Evolutionary conservation across 305 asterid species (phyloP), one percentile per base, ranked within the genome.

Genomic region (Rubia peregrina): DNA sequence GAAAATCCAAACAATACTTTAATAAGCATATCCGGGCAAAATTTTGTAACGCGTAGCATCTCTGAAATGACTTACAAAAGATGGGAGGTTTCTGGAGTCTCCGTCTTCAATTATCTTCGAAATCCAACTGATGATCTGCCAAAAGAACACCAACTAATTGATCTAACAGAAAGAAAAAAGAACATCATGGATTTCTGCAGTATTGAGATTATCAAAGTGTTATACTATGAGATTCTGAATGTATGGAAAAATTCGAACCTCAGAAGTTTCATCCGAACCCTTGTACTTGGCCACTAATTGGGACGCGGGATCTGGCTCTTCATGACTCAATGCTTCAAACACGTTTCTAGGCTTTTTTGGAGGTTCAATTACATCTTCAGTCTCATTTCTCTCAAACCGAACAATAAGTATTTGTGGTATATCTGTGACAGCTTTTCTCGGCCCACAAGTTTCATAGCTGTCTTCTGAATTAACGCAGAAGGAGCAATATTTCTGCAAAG

Each of bases 251-350:
- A 42, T 22, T 75, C 83, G 65, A 73, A 90, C 99, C 95, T 94
- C 92, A 48, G 91, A 75, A 63, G 81, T 77, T 79, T 88, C 94
- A 61, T 65, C 78, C 44, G 96, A 83, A 79, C 99, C 99, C 41
- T 86, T 91, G 87, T 88, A 94, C 78, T 85, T 88, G n/a, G 99
- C 98, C 56, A 94, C 99, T 68, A 94, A 95, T 53, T 90, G 85
- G 72, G 96, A 87, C 33, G 89, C 95, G 4, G 98, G 97, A 83
- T 94, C 99, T 70, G 83, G 62, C 75, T 89, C 95, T 49, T 79
- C 76, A 40, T 85, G 82, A 59, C 77, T 77, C 82, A 83, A 87
- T 63, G 91, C 89, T 70, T 83, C 81, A 65, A 88, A 82, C 64
- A 83, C n/a, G 65, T 74, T 88, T 61, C 77, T 88, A 10, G 81